Conservation (phyloP, 495 filamentous ascomycete genomes). For the Talaromyces stipitatus region DNA sequence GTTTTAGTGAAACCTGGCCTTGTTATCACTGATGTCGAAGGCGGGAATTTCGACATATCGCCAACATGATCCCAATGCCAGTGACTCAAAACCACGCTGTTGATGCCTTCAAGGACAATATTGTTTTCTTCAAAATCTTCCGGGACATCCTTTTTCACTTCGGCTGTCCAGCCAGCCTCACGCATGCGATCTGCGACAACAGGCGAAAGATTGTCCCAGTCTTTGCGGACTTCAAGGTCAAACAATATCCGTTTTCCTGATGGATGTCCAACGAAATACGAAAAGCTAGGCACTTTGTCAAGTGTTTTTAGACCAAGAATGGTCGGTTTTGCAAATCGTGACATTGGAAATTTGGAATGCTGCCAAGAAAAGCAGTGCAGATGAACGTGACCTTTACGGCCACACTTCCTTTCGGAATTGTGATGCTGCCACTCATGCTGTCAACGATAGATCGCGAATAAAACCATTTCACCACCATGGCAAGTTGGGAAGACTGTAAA, state of each 20-base stretch:
- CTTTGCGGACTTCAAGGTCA: constrained; percentile 49
- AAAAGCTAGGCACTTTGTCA: too few species aligned
- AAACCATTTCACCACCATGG: too few species aligned
- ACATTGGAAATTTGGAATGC: too few species aligned
- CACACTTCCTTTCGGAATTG: too few species aligned
- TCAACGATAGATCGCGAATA: too few species aligned
- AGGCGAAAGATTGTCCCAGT: constrained; percentile 34
- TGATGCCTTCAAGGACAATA: constrained; percentile 18
- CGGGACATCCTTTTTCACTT: constrained; percentile 35
- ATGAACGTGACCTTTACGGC: too few species aligned
- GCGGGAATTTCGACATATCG: constrained; percentile 39
- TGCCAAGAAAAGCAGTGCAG: too few species aligned
- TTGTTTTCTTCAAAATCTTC: constrained; percentile 40
- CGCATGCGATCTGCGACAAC: constrained; percentile 15
- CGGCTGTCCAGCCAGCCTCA: constrained; percentile 11
- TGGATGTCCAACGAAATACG: constrained; percentile 43
- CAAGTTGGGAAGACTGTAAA: too few species aligned
- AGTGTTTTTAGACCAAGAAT: too few species aligned
- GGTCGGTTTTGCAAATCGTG: too few species aligned
- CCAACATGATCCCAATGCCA: constrained; percentile 54
- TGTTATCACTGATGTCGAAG: constrained; percentile 39
- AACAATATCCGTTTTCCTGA: constrained; percentile 27
- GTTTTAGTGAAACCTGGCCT: constrained; percentile 37
- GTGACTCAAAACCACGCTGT: constrained; percentile 27
- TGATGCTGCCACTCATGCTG: too few species aligned